phyloP scores from a whole-genome alignment of 129 eudicot genomes.

The Artemisia argyi region DNA sequence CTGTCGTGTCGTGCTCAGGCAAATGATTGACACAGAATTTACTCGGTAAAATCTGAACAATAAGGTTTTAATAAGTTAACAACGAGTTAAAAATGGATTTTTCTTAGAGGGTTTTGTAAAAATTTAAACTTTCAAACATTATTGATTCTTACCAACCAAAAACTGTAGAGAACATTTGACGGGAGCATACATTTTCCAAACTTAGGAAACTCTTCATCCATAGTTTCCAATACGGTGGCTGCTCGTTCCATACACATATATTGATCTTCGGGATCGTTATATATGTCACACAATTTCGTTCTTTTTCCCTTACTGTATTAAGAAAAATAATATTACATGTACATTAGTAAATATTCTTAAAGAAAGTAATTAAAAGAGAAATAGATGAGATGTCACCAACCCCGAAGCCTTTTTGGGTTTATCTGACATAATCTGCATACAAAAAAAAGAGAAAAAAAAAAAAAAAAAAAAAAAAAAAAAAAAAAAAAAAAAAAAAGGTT shows the following conservation, averaged over 20 bases:
- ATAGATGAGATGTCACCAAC: conserved; percentile 26
- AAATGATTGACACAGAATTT: conserved; percentile 60
- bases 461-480: too few relatives aligned
- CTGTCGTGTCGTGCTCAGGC: conserved; percentile 60
- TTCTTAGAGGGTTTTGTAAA: neutral
- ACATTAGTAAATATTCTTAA: neutral
- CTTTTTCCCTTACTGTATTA: too few relatives aligned
- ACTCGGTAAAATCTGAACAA: conserved; percentile 59
- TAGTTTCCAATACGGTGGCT: too few relatives aligned
- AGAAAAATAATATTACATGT: conserved; percentile 1
- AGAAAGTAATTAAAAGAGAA: neutral
- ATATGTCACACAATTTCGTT: too few relatives aligned
- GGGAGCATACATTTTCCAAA: too few relatives aligned
- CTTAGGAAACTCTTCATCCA: too few relatives aligned
- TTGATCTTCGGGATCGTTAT: too few relatives aligned
- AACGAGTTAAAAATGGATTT: neutral
- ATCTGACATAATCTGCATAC: conserved; percentile 40
- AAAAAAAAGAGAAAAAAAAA: too few relatives aligned
- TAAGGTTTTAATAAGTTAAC: neutral
- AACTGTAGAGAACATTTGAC: too few relatives aligned
- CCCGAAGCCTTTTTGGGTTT: conserved; percentile 42
- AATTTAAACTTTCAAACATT: conserved; percentile 8
- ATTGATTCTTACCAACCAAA: neutral
- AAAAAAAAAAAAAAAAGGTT: too few relatives aligned
- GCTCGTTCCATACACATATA: too few relatives aligned